phyloP scores from a whole-genome alignment of 106 monocot species.

The Dioscorea alata region DNA sequence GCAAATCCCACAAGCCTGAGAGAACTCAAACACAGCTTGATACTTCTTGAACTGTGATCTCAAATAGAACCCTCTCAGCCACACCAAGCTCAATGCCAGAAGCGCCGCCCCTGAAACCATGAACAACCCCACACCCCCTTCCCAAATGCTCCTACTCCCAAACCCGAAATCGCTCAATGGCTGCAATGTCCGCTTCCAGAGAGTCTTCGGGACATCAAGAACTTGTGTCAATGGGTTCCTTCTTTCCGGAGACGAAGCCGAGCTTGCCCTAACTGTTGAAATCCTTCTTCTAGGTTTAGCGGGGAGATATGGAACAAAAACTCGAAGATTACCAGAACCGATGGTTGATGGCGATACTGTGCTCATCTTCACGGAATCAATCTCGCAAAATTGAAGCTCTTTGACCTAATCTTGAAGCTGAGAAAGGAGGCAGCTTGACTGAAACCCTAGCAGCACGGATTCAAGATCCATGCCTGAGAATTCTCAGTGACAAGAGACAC shows the following conservation, averaged over 20 bases:
- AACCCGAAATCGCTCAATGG: slow-evolving; percentile 70
- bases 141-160: slow-evolving; percentile 68
- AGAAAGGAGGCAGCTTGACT: too few relatives aligned
- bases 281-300: not conserved
- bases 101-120: slow-evolving; percentile 45
- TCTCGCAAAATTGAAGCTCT: too few relatives aligned
- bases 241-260: not conserved
- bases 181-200: slow-evolving; percentile 51
- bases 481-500: too few relatives aligned
- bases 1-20: slow-evolving; percentile 64
- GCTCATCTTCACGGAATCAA: not conserved
- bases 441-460: too few relatives aligned
- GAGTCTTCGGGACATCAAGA: slow-evolving; percentile 8
- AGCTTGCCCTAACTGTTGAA: not conserved
- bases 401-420: too few relatives aligned
- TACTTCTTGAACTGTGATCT: slow-evolving; percentile 60
- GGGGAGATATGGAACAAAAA: not conserved
- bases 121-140: slow-evolving; percentile 72
- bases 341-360: not conserved
- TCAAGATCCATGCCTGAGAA: too few relatives aligned
- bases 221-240: slow-evolving; percentile 1
- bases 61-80: slow-evolving; percentile 55
- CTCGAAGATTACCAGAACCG: not conserved
- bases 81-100: slow-evolving; percentile 44
- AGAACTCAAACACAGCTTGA: slow-evolving; percentile 58